phyloP scores from a whole-genome alignment of 2,329 filamentous ascomycete species.

The Botrytis sinoallii region DNA sequence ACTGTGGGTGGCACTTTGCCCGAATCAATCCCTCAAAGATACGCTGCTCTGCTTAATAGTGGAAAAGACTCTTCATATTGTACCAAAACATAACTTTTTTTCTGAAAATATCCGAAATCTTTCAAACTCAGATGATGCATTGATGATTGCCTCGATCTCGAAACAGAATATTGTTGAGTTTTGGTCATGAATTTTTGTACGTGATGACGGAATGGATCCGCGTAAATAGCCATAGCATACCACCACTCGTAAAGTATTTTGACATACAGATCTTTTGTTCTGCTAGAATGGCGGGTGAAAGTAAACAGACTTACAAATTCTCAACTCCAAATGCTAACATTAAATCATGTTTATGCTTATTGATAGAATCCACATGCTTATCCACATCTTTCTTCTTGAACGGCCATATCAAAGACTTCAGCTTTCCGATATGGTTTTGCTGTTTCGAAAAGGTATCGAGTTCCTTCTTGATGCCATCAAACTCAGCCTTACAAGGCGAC shows the following conservation, averaged over 20 bases:
- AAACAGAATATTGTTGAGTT: neutral
- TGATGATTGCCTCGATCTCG: neutral
- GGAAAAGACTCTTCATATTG: neutral
- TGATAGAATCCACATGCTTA: constrained; percentile 14
- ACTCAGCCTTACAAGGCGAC: neutral
- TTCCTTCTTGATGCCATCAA: neutral
- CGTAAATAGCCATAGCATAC: neutral
- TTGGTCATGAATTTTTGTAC: neutral
- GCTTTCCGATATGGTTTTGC: neutral
- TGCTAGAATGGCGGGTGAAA: neutral
- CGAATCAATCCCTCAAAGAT: fast-evolving
- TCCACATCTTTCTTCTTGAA: constrained; percentile 25
- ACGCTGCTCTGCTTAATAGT: neutral
- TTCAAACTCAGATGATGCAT: neutral
- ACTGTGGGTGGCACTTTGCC: neutral
- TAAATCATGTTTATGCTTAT: constrained; percentile 18
- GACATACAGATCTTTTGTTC: neutral
- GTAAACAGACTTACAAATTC: neutral
- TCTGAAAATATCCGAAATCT: neutral
- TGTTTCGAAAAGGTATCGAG: neutral
- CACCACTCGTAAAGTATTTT: neutral
- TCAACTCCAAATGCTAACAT: neutral
- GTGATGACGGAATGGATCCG: fast-evolving
- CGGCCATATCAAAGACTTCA: constrained; percentile 28
- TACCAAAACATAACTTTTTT: neutral